A percentile compares a stretch with the other conserved stretches of the same genome.
phyloP scores from a whole-genome alignment of 2,329 filamentous ascomycete species.

The Bimuria novae-zelandiae region DNA sequence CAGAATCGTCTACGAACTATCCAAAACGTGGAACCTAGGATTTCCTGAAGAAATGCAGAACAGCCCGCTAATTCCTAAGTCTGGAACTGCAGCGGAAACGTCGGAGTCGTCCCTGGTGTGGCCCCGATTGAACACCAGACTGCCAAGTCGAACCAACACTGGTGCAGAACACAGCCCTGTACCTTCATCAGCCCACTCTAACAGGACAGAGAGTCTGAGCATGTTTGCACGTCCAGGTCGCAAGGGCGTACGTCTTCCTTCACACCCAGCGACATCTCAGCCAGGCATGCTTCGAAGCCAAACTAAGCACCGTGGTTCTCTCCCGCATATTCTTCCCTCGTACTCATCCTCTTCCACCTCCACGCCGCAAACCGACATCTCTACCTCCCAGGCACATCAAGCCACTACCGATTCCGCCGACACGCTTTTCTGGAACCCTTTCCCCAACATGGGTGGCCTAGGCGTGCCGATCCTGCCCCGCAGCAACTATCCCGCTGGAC shows the following conservation, averaged over 20 bases:
- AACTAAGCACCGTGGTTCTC: constrained; percentile 17
- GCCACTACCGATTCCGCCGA: constrained; percentile 22
- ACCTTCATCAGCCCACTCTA: constrained; percentile 5
- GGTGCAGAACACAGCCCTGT: constrained; percentile 8
- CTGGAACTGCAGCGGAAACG: constrained; percentile 1
- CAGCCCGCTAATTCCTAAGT: constrained; percentile 30
- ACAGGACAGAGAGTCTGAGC: constrained; percentile 33
- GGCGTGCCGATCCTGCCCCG: constrained; percentile 43
- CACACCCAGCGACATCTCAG: constrained; percentile 21
- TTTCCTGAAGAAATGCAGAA: constrained; percentile 46
- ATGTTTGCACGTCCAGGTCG: constrained; percentile 32
- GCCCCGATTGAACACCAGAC: constrained; percentile 11
- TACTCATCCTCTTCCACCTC: constrained; percentile 20
- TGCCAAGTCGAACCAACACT: constrained; percentile 15
- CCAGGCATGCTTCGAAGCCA: constrained; percentile 19
- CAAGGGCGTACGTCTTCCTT: constrained; percentile 19
- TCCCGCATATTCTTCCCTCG: constrained; percentile 17
- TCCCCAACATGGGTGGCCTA: constrained; percentile 36
- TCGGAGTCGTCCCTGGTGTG: constrained; percentile 17
- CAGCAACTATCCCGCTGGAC: constrained; percentile 32
- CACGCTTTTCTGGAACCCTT: constrained; percentile 45
- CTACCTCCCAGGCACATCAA: constrained; percentile 17
- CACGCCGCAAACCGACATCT: constrained; percentile 10
- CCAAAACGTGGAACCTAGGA: constrained; percentile 50
- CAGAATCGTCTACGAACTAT: constrained; percentile 49